Conservation (phyloP, 805 yeast species). For the Metschnikowia amazonensis region DNA sequence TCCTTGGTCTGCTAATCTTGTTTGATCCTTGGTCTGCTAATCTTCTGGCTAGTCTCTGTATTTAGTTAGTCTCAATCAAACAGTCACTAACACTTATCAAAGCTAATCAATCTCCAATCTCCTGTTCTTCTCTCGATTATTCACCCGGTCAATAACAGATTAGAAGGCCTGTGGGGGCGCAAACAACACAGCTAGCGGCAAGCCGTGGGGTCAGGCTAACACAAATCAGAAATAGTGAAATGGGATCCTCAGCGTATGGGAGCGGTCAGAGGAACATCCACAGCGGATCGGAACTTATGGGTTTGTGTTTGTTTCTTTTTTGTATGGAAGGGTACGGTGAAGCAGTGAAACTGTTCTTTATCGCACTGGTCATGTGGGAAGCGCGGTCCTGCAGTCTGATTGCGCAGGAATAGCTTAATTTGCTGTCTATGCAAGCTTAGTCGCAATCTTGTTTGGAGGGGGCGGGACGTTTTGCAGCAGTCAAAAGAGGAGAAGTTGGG, state of each 20-base stretch:
- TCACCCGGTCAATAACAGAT: no score
- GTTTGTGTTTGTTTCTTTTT: not conserved
- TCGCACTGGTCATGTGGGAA: constrained; percentile 6
- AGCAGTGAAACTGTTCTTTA: not conserved
- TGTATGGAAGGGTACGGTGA: not conserved
- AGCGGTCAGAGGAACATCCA: not conserved
- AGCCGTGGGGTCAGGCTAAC: not conserved
- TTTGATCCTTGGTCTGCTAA: no score
- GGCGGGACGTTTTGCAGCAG: no score
- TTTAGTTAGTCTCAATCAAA: no score
- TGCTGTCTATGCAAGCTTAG: constrained; percentile 3
- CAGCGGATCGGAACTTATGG: not conserved
- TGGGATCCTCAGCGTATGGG: not conserved
- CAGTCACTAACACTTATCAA: no score
- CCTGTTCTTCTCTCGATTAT: no score
- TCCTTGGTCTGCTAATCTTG: no score
- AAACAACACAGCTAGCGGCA: not conserved
- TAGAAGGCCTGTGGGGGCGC: not conserved
- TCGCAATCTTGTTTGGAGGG: no score
- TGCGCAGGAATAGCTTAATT: constrained; percentile 8
- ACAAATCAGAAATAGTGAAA: not conserved
- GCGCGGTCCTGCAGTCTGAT: constrained; percentile 5
- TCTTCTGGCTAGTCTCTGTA: no score
- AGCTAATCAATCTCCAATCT: no score
- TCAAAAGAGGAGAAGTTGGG: no score